Conservation (phyloP, 768 basidiomycete genomes). For the Gautieria morchelliformis region DNA sequence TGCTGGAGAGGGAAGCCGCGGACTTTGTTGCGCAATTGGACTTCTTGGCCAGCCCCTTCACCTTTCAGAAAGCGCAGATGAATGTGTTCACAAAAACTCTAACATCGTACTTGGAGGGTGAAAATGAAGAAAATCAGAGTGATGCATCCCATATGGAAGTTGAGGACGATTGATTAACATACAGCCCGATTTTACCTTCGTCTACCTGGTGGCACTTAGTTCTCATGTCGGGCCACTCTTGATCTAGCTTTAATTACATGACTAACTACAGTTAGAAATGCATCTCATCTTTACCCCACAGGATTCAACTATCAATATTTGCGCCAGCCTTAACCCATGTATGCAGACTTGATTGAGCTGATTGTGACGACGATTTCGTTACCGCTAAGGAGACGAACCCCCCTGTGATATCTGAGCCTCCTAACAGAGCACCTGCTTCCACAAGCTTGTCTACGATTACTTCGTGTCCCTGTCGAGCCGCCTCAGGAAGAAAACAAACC, state of each 20-base stretch:
- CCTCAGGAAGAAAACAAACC: not conserved
- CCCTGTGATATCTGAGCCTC: constrained; percentile 46
- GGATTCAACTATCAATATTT: not conserved
- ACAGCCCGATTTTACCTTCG: constrained; percentile 8
- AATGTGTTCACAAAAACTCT: constrained; percentile 58
- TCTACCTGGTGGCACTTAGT: not conserved
- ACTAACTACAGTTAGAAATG: not conserved
- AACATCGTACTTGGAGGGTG: constrained; percentile 38
- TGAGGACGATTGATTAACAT: constrained; percentile 16
- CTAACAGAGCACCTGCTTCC: constrained; percentile 65
- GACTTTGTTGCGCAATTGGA: constrained; percentile 50
- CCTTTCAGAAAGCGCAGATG: constrained; percentile 59
- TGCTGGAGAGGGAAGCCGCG: constrained; percentile 50
- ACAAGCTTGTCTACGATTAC: constrained; percentile 54
- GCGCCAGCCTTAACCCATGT: constrained; percentile 7
- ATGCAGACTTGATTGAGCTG: not conserved
- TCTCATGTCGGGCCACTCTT: not conserved
- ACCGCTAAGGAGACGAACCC: constrained; percentile 10
- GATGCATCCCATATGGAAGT: constrained; percentile 17
- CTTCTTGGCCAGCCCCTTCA: constrained; percentile 56
- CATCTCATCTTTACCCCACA: not conserved
- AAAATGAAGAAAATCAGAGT: constrained; percentile 5
- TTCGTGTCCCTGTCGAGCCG: constrained; percentile 32
- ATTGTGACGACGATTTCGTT: not conserved
- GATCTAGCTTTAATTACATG: not conserved